Evolutionary conservation across 306 rosid species (phyloP), one percentile per base, ranked within the genome.

Genomic region (Delonix regia): DNA sequence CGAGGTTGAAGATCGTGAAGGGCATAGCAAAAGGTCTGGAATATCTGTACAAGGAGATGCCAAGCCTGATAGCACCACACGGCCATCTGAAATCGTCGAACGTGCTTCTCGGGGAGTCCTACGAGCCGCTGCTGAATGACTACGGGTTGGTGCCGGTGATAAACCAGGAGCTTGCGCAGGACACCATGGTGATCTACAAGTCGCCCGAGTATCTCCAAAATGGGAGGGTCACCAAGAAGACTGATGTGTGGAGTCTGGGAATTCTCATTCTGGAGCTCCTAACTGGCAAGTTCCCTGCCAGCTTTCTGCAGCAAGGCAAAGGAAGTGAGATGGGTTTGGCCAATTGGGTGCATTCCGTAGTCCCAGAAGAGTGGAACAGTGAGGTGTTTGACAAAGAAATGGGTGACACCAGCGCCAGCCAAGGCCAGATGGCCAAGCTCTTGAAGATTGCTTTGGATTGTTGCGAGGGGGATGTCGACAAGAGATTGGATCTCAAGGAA

Each of bases 31-130:
- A 65, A 49, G 98, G 98, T 5, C 76, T 95, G 33, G 77, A 81
- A 21, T 85, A 88, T 83, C 81, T 95, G 8, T 83, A 87, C 87
- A 67, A 22, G 30, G 97, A 91, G 85, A 80, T 93, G 84, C 90
- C 96, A 18, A 81, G 76, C 77, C 45, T 93, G 42, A 86, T 86
- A 1, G 78, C 91, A 28, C 87, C 96, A 0, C 99, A 95, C 2
- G 98, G 99, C 33, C 88, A 93, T 71, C 90, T 95, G 4, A 95
- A 93, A 75, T 88, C 98, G 69, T 91, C 99, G 1, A 95, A 95
- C 33, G 91, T 95, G 28, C 96, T 95, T 56, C 79, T 95, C 7
- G 78, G 63, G 0, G 87, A 89, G 13, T 39, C 85, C 14, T 45
- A 57, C 7, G 93, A 91, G 19, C 97, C 99, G 0, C 73, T 91